Conservation (phyloP, 257 asterid genomes). For the Lantana camara region DNA sequence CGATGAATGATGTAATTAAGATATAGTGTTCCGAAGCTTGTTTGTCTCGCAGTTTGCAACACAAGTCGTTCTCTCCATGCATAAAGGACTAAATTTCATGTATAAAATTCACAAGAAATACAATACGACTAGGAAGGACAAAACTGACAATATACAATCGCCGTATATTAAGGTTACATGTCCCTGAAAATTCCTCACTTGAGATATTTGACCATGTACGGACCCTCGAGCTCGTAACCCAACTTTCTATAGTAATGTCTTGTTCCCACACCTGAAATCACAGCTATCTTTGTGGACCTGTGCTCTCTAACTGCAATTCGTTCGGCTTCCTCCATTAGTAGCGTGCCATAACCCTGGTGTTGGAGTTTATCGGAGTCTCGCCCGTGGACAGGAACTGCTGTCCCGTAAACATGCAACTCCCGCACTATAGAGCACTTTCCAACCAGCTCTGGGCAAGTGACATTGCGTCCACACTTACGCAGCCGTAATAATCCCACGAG, state of each 20-base stretch:
- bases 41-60: too few relatives aligned
- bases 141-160: background rate
- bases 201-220: conserved; percentile 92
- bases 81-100: too few relatives aligned
- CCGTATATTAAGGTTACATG: background rate
- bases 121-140: background rate
- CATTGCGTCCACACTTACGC: conserved; percentile 81
- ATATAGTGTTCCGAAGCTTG: too few relatives aligned
- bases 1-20: too few relatives aligned
- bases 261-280: conserved; percentile 97
- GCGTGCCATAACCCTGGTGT: conserved; percentile 95
- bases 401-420: conserved; percentile 94
- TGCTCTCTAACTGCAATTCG: conserved; percentile 79
- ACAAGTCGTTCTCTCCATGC: too few relatives aligned
- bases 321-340: conserved; percentile 96
- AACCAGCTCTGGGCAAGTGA: conserved; percentile 79
- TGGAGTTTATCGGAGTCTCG: conserved; percentile 93
- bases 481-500: conserved; percentile 90
- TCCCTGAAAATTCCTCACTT: conserved; percentile 1
- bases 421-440: conserved; percentile 96
- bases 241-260: conserved; percentile 93
- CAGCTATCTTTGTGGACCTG: conserved; percentile 85
- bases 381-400: conserved; percentile 98
- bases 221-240: conserved; percentile 98
- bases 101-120: too few relatives aligned